A percentile compares a stretch with the other conserved stretches of the same genome.
phyloP scores from a whole-genome alignment of 257 asterid genomes.

The Striga asiatica region DNA sequence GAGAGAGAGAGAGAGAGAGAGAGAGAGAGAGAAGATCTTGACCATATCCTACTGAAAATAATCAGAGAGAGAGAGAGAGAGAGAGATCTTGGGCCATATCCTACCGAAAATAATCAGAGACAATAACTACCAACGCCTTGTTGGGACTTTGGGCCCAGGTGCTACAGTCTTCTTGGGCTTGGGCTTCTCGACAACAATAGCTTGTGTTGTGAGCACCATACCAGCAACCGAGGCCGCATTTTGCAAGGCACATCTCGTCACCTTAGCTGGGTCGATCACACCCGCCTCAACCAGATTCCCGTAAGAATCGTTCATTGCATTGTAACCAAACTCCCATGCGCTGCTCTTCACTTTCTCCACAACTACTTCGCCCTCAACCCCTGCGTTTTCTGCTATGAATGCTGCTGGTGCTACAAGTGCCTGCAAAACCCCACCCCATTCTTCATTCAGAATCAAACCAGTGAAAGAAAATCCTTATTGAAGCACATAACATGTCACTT shows the following conservation, averaged over 20 bases:
- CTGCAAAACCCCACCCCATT: no score
- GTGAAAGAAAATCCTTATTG: no score
- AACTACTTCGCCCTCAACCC: constrained; percentile 97
- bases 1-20: no score
- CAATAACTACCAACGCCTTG: not conserved
- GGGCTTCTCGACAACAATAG: constrained; percentile 85
- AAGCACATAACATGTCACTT: no score
- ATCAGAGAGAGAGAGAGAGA: no score
- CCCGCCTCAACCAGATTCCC: constrained; percentile 85
- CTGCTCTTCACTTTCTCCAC: constrained; percentile 71
- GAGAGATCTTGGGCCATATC: no score
- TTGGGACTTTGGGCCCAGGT: not conserved
- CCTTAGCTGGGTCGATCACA: constrained; percentile 94
- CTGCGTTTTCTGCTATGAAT: constrained; percentile 86
- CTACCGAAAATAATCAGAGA: no score
- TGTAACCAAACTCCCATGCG: constrained; percentile 88
- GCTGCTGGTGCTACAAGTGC: constrained; percentile 78
- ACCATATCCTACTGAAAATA: no score
- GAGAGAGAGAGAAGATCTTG: no score
- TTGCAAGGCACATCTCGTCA: constrained; percentile 81
- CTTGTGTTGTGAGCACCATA: constrained; percentile 97
- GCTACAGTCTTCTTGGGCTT: constrained; percentile 13
- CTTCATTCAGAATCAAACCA: no score
- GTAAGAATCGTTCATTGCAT: constrained; percentile 71
- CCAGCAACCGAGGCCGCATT: constrained; percentile 95